phyloP scores from a whole-genome alignment of 2,329 filamentous ascomycete species.

The Orbilia blumenaviensis region DNA sequence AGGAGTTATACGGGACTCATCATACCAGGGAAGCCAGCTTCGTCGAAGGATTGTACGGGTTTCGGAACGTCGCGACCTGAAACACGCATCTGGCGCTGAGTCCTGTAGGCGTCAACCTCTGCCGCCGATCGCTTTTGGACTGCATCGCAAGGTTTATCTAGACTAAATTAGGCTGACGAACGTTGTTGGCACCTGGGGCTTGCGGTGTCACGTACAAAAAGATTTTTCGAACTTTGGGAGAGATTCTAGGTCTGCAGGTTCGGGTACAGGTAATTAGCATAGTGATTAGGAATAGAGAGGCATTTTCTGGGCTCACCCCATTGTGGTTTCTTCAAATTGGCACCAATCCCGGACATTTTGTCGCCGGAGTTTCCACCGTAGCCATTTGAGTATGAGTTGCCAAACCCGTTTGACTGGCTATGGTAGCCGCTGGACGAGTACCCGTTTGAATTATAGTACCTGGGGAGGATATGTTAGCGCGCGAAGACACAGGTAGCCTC shows the following conservation, averaged over 20 bases:
- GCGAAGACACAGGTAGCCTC: background rate
- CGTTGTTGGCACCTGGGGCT: background rate
- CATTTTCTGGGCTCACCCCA: constrained; percentile 74
- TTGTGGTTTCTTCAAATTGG: constrained; percentile 83
- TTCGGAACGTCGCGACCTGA: constrained; percentile 83
- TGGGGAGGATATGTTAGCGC: constrained; percentile 38
- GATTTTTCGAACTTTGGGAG: constrained; percentile 98
- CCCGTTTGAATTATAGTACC: constrained; percentile 63
- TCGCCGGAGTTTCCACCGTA: constrained; percentile 75
- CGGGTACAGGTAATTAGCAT: constrained; percentile 11
- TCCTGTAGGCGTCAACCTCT: constrained; percentile 89
- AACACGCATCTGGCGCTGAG: constrained; percentile 83
- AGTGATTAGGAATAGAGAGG: constrained; percentile 30
- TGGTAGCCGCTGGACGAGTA: constrained; percentile 61
- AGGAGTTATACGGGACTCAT: background rate
- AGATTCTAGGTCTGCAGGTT: constrained; percentile 71
- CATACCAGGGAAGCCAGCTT: constrained; percentile 84
- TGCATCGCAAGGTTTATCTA: constrained; percentile 52
- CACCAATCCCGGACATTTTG: constrained; percentile 90
- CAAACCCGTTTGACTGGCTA: constrained; percentile 58
- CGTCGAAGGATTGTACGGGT: constrained; percentile 95
- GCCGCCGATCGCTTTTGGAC: constrained; percentile 77
- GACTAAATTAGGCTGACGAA: background rate
- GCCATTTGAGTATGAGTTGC: constrained; percentile 61
- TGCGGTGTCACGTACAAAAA: constrained; percentile 68